phyloP scores from a whole-genome alignment of 2,329 filamentous ascomycete species.

The Cercospora sesami region DNA sequence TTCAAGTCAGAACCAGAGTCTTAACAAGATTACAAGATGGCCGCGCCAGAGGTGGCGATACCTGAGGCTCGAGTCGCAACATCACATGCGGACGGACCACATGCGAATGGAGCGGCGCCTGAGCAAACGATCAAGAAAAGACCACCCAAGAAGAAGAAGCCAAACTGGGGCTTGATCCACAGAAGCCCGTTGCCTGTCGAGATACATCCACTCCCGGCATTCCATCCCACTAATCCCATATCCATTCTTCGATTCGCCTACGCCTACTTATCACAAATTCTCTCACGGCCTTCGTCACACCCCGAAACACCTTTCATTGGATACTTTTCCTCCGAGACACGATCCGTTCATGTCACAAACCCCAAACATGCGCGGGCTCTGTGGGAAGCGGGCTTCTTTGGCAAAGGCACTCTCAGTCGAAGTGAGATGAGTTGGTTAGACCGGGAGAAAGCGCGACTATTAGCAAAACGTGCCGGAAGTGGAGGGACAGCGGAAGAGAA shows the following conservation, averaged over 20 bases:
- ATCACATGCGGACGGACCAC: background rate
- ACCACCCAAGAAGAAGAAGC: constrained; percentile 32
- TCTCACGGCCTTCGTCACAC: constrained; percentile 65
- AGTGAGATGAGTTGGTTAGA: constrained; percentile 94
- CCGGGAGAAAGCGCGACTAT: constrained; percentile 70
- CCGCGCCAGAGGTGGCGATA: background rate
- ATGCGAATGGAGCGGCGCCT: background rate
- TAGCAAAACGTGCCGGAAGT: constrained; percentile 35
- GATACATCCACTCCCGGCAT: constrained; percentile 78
- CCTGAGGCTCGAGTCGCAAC: background rate
- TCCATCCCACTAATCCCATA: constrained; percentile 89
- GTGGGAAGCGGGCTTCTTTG: constrained; percentile 98
- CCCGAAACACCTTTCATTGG: constrained; percentile 66
- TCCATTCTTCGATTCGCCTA: constrained; percentile 80
- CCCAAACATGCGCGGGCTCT: constrained; percentile 71
- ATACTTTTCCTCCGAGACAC: constrained; percentile 77
- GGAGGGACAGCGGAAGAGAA: constrained; percentile 72
- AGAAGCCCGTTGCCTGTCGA: constrained; percentile 75
- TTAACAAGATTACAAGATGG: background rate
- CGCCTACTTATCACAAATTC: constrained; percentile 71
- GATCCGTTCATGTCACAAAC: constrained; percentile 82
- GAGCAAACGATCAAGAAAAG: constrained; percentile 23
- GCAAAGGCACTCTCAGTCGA: constrained; percentile 87
- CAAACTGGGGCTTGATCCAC: constrained; percentile 76
- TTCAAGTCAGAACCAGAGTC: background rate